Evolutionary conservation across 2,329 filamentous ascomycete species (phyloP).

Genomic region (Fusarium sp.): DNA sequence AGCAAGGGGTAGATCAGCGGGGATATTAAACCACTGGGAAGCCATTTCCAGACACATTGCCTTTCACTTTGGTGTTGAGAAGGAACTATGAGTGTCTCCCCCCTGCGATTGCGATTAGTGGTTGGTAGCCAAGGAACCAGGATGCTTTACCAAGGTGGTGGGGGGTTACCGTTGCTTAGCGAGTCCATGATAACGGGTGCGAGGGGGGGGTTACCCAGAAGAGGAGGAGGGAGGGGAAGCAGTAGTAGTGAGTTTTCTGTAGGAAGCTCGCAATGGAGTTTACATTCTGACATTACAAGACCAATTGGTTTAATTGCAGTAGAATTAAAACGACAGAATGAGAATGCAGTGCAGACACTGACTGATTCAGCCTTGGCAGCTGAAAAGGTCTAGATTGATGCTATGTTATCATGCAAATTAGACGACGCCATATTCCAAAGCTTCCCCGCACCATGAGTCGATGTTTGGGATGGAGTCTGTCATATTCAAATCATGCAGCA

Average conservation of each 20-base stretch:
- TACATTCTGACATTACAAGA: constrained; percentile 22
- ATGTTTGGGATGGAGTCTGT: constrained; percentile 15
- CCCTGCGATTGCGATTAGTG: constrained; percentile 9
- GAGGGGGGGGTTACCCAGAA: not conserved
- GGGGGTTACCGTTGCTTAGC: constrained; percentile 23
- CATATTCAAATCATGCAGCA: constrained; percentile 41
- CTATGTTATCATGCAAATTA: not conserved
- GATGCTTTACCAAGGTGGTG: constrained; percentile 25
- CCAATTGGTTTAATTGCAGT: constrained; percentile 3
- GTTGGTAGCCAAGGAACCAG: constrained; percentile 20
- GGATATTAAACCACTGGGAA: constrained; percentile 43
- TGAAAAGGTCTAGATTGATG: constrained; percentile 12
- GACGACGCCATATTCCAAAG: constrained; percentile 5
- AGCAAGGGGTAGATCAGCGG: constrained; percentile 41
- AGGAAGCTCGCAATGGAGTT: constrained; percentile 29
- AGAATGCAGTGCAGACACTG: not conserved
- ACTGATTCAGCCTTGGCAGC: constrained; percentile 6
- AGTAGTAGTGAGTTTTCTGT: constrained; percentile 21
- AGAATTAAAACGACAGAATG: not conserved
- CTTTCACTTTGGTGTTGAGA: constrained; percentile 22
- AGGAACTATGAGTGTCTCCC: constrained; percentile 1
- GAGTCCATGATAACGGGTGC: constrained; percentile 34
- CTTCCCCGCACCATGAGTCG: constrained; percentile 28
- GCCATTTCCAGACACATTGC: constrained; percentile 23
- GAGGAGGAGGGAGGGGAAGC: not conserved